Evolutionary conservation across 2,329 filamentous ascomycete genomes (phyloP).

Genomic region (Dothideomycetidae sp.): DNA sequence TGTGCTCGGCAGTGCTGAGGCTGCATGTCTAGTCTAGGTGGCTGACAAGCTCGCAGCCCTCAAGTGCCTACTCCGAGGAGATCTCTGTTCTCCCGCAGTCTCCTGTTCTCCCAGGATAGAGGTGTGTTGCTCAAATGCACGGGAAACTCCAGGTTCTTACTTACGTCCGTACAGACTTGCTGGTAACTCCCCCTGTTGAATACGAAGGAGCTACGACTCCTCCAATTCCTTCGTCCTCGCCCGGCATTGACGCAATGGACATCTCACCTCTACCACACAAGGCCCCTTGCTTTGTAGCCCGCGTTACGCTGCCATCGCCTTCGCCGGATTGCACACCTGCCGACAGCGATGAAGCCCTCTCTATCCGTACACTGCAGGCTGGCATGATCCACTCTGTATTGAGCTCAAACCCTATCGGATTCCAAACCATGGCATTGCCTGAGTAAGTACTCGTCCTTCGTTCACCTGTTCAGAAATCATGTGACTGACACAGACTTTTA

Average conservation of each 20-base stretch:
- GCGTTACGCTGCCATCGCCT: constrained; percentile 58
- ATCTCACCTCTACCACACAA: constrained; percentile 90
- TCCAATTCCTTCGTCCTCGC: constrained; percentile 71
- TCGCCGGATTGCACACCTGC: constrained; percentile 43
- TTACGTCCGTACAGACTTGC: constrained; percentile 28
- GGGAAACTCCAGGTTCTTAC: too few species aligned
- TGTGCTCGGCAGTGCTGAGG: constrained; percentile 24
- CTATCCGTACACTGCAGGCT: too few species aligned
- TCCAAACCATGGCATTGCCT: too few species aligned
- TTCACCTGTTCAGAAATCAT: too few species aligned
- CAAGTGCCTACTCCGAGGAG: constrained; percentile 70
- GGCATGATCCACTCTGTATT: too few species aligned
- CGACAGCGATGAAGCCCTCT: constrained; percentile 30
- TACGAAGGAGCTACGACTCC: constrained; percentile 70
- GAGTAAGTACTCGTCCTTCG: too few species aligned
- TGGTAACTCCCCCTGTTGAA: constrained; percentile 31
- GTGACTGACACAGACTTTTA: too few species aligned
- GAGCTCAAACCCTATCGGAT: too few species aligned
- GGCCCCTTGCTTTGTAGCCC: constrained; percentile 41
- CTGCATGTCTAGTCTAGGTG: constrained; percentile 14
- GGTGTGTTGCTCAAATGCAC: too few species aligned
- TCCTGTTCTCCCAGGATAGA: constrained; percentile 41
- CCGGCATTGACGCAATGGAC: constrained; percentile 73
- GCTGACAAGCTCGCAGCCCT: constrained; percentile 41
- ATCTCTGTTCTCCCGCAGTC: constrained; percentile 64